A percentile compares a stretch with the other conserved stretches of the same genome.
Evolutionary conservation across 208 protist species (phyloP).

Genomic region (Vickermania spadyakhi): DNA sequence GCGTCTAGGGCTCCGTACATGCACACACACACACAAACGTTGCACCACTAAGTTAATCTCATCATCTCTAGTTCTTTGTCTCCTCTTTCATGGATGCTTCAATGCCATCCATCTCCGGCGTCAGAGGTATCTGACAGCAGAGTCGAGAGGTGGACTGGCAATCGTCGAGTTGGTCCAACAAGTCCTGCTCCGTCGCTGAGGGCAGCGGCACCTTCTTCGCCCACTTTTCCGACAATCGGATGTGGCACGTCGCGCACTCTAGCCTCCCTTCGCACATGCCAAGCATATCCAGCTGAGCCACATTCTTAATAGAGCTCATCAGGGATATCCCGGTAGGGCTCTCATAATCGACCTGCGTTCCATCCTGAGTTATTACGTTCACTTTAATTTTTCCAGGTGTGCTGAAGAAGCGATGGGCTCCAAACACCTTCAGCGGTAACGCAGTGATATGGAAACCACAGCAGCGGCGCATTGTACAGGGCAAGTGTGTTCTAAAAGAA

Average conservation of each 20-base stretch:
- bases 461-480: not conserved
- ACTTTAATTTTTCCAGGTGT: constrained; percentile 11
- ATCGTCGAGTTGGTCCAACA: constrained; percentile 34
- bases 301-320: constrained; percentile 81
- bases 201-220: constrained; percentile 52
- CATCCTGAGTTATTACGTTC: constrained; percentile 4
- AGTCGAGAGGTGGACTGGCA: constrained; percentile 20
- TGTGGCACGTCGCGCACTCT: constrained; percentile 87
- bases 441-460: not conserved
- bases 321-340: constrained; percentile 53
- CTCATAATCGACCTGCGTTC: constrained; percentile 10
- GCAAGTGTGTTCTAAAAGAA: not conserved
- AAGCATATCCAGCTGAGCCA: not conserved
- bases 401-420: not conserved
- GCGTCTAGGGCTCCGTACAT: too few relatives aligned
- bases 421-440: not conserved
- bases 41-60: too few relatives aligned
- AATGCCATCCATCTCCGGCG: constrained; percentile 21
- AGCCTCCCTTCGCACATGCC: constrained; percentile 73
- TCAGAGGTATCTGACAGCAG: constrained; percentile 30
- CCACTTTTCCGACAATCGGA: constrained; percentile 41
- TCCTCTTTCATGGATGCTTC: constrained; percentile 12
- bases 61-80: too few relatives aligned
- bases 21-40: too few relatives aligned
- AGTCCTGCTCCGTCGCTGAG: constrained; percentile 57